Base-by-base conservation (phyloP, 2,329 filamentous ascomycete species). In the Ophiobolus disseminans region DNA sequence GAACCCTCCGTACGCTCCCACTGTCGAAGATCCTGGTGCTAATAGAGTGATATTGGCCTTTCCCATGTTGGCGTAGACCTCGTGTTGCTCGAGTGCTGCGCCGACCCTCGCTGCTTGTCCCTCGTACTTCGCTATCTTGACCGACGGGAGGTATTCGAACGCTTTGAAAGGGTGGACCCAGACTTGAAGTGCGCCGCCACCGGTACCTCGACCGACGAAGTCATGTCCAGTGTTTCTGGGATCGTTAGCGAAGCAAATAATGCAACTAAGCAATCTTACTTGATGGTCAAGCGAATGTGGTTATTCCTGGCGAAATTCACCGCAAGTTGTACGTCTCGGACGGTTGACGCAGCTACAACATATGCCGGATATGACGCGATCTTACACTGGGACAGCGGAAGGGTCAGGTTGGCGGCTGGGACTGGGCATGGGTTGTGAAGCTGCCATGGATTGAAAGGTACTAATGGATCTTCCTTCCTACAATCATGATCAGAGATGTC, bases 1-100 rank as follows among this genome's bases (percentile, higher is more conserved):
- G 50, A 57, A 75, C 2, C 73, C 65, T 10, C 63, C 65, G 34
- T 48, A 75, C 56, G 79, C 70, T 17, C 81, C 81, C 10, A 85
- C 79, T 2, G 76, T 79, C 2, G 61, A 40, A 8, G 57, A 59
- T 13, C 62, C 62, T 2, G 62, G 60, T 9, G 53, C 50, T 13
- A 62, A 8, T 14, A 64, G 30, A 3, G 64, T 69, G 6, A 67
- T 59, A 20, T 59, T 58, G 32, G 49, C 34, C 25, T 45, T 19
- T 9, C 47, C 49, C 64, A 65, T 66, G 21, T 62, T 39, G 1
- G 36, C 40, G 25, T 60, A 59, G 1, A 65, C 48, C 22, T 69
- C 65, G 14, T 53, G 59, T 16, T 61, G 62, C 45, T 64, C 52
- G 5, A 69, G 34, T 3, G 60, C 64, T 7, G 52, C 58, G 5